A percentile compares a stretch with the other conserved stretches of the same genome.
These are phyloP conservation scores for Eucalyptus urophylla DNA, from an alignment of 345 rosid species.

Conservation along the genomic window DNA sequence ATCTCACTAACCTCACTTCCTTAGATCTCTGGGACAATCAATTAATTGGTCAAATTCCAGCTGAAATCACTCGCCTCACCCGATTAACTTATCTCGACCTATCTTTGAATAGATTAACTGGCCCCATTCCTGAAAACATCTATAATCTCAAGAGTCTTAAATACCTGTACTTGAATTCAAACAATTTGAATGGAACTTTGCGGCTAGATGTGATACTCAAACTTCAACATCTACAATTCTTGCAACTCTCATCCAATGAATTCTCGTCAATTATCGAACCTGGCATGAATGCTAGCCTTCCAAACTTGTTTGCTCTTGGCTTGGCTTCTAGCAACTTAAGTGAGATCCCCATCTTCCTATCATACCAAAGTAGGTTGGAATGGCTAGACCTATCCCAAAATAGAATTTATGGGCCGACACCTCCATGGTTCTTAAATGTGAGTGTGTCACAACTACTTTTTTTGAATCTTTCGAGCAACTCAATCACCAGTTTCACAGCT, in stretches of 20 bases:
- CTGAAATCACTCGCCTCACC: neutral
- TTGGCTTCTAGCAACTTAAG: slow-evolving; percentile 4
- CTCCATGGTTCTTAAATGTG: neutral
- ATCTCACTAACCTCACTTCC: neutral
- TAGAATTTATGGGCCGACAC: slow-evolving; percentile 1
- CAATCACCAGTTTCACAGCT: neutral
- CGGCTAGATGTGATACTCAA: neutral
- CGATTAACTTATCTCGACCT: neutral
- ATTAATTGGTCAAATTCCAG: neutral
- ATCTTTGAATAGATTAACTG: neutral
- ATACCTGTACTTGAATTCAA: neutral
- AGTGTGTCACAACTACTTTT: accelerated
- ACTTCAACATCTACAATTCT: neutral
- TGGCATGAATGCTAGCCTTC: neutral
- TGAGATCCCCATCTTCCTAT: slow-evolving; percentile 7
- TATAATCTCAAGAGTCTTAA: neutral
- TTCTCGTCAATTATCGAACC: neutral
- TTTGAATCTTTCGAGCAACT: neutral
- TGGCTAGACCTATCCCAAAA: neutral
- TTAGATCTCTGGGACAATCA: neutral
- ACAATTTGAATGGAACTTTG: neutral
- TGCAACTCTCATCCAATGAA: neutral
- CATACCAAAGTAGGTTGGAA: neutral
- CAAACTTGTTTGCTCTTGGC: neutral
- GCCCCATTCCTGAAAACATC: slow-evolving; percentile 3